Conservation (phyloP, 2,329 filamentous ascomycete genomes). For the Fusarium sp. region DNA sequence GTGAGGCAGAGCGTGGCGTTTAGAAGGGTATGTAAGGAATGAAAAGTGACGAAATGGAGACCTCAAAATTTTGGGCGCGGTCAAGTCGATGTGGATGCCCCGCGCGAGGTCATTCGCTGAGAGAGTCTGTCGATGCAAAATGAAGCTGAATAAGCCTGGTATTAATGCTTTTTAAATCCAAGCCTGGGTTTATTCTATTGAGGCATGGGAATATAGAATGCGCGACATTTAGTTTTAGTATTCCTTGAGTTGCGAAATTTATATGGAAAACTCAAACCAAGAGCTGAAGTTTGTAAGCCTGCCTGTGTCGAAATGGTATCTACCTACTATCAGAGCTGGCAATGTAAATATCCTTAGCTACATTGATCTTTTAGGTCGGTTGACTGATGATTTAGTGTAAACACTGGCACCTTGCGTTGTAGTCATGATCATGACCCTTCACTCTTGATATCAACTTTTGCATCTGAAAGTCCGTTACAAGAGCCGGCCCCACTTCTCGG, state of each 20-base stretch:
- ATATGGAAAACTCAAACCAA: neutral
- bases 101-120: constrained; percentile 42
- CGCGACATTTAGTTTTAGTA: no score
- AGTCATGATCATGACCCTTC: neutral
- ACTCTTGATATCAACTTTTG: neutral
- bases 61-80: constrained; percentile 36
- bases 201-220: no score
- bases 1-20: neutral
- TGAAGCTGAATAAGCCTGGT: constrained; percentile 25
- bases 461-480: constrained; percentile 8
- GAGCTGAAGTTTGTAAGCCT: neutral
- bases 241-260: no score
- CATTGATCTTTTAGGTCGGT: no score
- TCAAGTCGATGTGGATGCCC: constrained; percentile 36
- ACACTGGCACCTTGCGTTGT: neutral
- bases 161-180: neutral
- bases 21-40: constrained; percentile 3
- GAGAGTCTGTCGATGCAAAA: constrained; percentile 3
- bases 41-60: constrained; percentile 36
- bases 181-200: fast-evolving
- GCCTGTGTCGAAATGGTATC: fast-evolving
- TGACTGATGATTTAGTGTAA: no score
- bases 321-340: neutral
- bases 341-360: no score
- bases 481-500: constrained; percentile 26